Conservation (phyloP, 352 stramenopile genomes). For the Globisporangium nagaii region DNA sequence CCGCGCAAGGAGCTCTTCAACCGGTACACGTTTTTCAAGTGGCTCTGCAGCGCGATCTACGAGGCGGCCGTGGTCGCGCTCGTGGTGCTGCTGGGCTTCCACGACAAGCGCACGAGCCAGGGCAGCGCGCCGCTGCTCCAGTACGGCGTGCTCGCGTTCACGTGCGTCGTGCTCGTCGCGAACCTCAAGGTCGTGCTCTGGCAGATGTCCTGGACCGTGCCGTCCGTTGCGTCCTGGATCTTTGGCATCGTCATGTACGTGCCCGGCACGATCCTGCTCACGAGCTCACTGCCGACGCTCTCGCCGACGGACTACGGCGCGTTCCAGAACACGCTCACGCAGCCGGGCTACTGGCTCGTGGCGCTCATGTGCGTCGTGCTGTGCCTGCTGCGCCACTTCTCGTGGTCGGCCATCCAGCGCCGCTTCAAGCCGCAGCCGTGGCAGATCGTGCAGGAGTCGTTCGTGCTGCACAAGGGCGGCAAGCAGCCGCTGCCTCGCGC, state of each 20-base stretch:
- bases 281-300: slow-evolving; percentile 55
- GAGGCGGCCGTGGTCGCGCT: slow-evolving; percentile 65
- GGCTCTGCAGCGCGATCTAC: slow-evolving; percentile 74
- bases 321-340: slow-evolving; percentile 68
- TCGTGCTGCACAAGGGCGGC: too few relatives aligned
- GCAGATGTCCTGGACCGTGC: slow-evolving; percentile 70
- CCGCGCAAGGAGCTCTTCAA: slow-evolving; percentile 80
- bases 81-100: slow-evolving; percentile 67
- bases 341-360: slow-evolving; percentile 60
- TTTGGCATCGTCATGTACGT: slow-evolving; percentile 63
- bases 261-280: slow-evolving; percentile 50
- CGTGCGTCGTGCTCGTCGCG: slow-evolving; percentile 89
- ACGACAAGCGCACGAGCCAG: slow-evolving; percentile 57
- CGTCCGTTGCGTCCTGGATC: slow-evolving; percentile 43
- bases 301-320: slow-evolving; percentile 66
- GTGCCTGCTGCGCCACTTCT: too few relatives aligned
- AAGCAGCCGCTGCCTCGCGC: neutral
- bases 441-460: too few relatives aligned
- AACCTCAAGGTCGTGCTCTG: slow-evolving; percentile 89
- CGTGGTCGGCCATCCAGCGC: too few relatives aligned
- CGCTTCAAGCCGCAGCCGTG: too few relatives aligned
- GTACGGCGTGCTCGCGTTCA: slow-evolving; percentile 91
- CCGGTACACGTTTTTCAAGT: slow-evolving; percentile 80
- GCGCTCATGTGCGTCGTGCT: neutral
- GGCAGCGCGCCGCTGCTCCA: slow-evolving; percentile 89